phyloP scores from a whole-genome alignment of 2,329 filamentous ascomycete genomes.

The Colletotrichum ledebouriae region DNA sequence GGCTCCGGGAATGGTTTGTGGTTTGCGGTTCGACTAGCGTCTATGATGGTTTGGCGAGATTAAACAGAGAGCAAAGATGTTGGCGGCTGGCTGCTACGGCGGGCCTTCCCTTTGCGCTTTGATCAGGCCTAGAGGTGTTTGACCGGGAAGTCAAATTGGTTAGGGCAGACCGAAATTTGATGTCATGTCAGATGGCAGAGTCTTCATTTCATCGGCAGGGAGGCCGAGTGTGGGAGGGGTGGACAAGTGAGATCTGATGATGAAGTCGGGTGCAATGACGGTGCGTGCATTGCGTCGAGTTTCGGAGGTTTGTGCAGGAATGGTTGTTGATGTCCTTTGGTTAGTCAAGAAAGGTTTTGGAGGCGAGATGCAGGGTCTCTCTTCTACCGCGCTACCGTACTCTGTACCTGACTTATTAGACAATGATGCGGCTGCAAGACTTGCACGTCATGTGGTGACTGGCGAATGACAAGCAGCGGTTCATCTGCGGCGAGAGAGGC shows the following conservation, averaged over 20 bases:
- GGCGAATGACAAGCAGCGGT: conserved; percentile 31
- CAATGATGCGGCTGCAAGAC: conserved; percentile 41
- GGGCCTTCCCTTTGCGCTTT: conserved; percentile 39
- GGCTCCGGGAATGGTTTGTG: conserved; percentile 29
- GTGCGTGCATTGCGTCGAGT: not conserved
- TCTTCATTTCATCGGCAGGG: conserved; percentile 11
- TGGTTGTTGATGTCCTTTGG: not conserved
- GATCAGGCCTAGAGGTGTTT: conserved; percentile 37
- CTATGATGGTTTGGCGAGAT: conserved; percentile 28
- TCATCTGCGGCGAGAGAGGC: not conserved
- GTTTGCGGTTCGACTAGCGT: too few relatives aligned
- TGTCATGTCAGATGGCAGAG: conserved; percentile 38
- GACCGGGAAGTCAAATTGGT: conserved; percentile 42
- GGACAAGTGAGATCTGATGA: conserved; percentile 27
- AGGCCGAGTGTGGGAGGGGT: conserved; percentile 22
- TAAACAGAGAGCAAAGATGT: conserved; percentile 10
- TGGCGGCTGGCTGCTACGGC: conserved; percentile 35
- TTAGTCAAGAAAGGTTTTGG: not conserved
- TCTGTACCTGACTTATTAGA: conserved; percentile 8
- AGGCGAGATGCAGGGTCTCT: conserved; percentile 22
- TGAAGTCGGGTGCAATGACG: not conserved
- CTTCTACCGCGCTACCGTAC: not conserved
- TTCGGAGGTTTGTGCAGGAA: conserved; percentile 1
- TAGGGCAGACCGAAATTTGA: conserved; percentile 41
- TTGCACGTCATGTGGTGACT: conserved; percentile 38